These are phyloP conservation scores for Blakeslea trispora DNA, from an alignment of 371 early-diverging fungal species.

Conservation along the genomic window DNA sequence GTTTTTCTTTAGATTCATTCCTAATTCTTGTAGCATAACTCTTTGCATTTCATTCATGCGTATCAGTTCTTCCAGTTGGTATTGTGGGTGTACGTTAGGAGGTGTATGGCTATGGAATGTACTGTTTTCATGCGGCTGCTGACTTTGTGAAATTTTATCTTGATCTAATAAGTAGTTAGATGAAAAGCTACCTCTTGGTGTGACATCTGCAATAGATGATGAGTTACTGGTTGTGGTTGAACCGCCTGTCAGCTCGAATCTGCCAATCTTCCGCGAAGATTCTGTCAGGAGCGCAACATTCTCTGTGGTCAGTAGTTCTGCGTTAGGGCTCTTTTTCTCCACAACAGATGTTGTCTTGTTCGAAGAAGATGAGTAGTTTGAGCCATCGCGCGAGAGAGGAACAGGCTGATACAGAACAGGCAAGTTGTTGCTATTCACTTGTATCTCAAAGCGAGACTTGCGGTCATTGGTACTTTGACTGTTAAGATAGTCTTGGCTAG, in stretches of 20 bases:
- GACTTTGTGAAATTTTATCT: neutral
- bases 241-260: constrained; percentile 45
- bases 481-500: constrained; percentile 24
- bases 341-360: constrained; percentile 20
- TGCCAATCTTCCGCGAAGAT: constrained; percentile 44
- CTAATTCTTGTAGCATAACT: constrained; percentile 35
- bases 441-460: constrained; percentile 25
- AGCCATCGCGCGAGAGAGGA: constrained; percentile 43
- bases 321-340: constrained; percentile 29
- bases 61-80: constrained; percentile 39
- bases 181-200: constrained; percentile 17
- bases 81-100: constrained; percentile 9
- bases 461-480: constrained; percentile 6
- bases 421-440: constrained; percentile 16
- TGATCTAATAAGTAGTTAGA: constrained; percentile 3
- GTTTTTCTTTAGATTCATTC: constrained; percentile 6
- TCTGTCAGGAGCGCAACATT: constrained; percentile 23
- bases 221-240: constrained; percentile 4
- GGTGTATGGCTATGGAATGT: constrained; percentile 11
- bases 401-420: constrained; percentile 28
- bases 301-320: constrained; percentile 13
- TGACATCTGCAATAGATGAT: constrained; percentile 8
- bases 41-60: constrained; percentile 40
- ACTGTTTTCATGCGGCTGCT: neutral
- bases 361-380: constrained; percentile 38